A percentile compares a stretch with the other conserved stretches of the same genome.
Evolutionary conservation across 257 asterid genomes (phyloP).

Genomic region (Linderniella brevidens): DNA sequence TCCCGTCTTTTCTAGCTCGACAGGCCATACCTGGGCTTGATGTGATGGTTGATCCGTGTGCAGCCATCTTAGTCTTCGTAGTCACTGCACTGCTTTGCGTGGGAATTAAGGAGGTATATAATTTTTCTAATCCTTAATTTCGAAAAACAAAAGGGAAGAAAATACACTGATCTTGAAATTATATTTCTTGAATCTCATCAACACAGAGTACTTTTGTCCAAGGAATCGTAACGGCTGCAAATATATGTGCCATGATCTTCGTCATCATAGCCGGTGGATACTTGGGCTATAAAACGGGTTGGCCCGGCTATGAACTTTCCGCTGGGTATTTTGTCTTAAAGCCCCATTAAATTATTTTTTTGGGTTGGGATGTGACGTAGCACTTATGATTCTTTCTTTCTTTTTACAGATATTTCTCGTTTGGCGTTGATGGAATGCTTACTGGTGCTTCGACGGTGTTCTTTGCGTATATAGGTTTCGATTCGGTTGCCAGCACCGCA

Average conservation of each 20-base stretch:
- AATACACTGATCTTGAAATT: conserved; percentile 2
- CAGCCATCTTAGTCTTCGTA: conserved; percentile 56
- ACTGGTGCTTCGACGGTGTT: conserved; percentile 98
- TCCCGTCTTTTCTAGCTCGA: conserved; percentile 69
- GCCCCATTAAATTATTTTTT: not conserved
- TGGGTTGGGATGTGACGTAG: not conserved
- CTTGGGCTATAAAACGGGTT: conserved; percentile 80
- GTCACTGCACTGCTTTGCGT: conserved; percentile 77
- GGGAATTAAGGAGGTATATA: conserved; percentile 82
- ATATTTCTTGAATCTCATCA: conserved; percentile 5
- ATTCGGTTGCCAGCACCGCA: conserved; percentile 97
- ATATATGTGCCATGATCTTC: conserved; percentile 81
- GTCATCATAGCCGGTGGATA: conserved; percentile 91
- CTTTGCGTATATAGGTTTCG: conserved; percentile 88
- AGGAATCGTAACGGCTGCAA: conserved; percentile 72
- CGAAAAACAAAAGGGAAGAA: too few relatives aligned
- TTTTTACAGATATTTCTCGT: conserved; percentile 45
- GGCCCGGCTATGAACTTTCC: conserved; percentile 92
- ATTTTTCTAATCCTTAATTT: not conserved
- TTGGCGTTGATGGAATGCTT: conserved; percentile 90
- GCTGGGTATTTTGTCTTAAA: conserved; percentile 43
- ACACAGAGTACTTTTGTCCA: conserved; percentile 78
- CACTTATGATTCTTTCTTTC: not conserved
- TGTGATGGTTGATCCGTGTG: conserved; percentile 82
- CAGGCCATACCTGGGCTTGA: conserved; percentile 76